phyloP scores from a whole-genome alignment of 371 early-diverging fungal genomes.

The Batrachochytrium dendrobatidis region DNA sequence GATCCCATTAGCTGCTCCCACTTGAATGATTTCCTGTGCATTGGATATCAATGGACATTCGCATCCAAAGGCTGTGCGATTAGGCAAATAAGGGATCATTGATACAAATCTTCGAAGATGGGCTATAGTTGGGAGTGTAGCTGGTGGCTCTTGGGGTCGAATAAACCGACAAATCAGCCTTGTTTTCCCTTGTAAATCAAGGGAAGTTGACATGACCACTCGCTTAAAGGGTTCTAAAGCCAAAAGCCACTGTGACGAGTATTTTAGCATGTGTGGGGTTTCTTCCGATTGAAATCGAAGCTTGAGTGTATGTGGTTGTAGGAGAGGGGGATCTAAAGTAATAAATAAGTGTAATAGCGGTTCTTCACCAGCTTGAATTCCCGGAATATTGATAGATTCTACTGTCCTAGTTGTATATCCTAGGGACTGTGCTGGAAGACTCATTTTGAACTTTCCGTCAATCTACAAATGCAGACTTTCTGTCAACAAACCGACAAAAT shows the following conservation, averaged over 20 bases:
- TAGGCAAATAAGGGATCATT: slow-evolving; percentile 33
- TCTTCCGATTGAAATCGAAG: slow-evolving; percentile 32
- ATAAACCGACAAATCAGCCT: slow-evolving; percentile 31
- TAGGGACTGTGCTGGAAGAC: slow-evolving; percentile 25
- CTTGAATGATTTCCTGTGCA: slow-evolving; percentile 35
- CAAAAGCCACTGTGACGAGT: slow-evolving; percentile 7
- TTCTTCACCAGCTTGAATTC: slow-evolving; percentile 20
- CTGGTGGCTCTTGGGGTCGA: slow-evolving; percentile 29
- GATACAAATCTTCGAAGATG: slow-evolving; percentile 34
- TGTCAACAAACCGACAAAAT: too few species aligned
- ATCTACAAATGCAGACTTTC: too few species aligned
- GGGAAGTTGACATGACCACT: slow-evolving; percentile 12
- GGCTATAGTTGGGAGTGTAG: slow-evolving; percentile 4
- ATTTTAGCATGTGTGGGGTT: slow-evolving; percentile 21
- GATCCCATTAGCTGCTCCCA: slow-evolving; percentile 35
- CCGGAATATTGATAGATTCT: not conserved
- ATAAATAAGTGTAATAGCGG: slow-evolving; percentile 40
- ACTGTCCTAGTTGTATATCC: slow-evolving; percentile 30
- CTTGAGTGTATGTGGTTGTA: slow-evolving; percentile 26
- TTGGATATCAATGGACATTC: slow-evolving; percentile 26
- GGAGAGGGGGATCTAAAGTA: slow-evolving; percentile 41
- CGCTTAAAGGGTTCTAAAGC: slow-evolving; percentile 5
- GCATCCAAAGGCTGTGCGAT: slow-evolving; percentile 26
- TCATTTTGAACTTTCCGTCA: slow-evolving; percentile 37
- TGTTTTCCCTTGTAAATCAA: slow-evolving; percentile 31